Percentiles rank a stretch among this genome's conserved stretches.
phyloP scores from a whole-genome alignment of 2,329 filamentous ascomycete species.

The Diplocarpon rosae region DNA sequence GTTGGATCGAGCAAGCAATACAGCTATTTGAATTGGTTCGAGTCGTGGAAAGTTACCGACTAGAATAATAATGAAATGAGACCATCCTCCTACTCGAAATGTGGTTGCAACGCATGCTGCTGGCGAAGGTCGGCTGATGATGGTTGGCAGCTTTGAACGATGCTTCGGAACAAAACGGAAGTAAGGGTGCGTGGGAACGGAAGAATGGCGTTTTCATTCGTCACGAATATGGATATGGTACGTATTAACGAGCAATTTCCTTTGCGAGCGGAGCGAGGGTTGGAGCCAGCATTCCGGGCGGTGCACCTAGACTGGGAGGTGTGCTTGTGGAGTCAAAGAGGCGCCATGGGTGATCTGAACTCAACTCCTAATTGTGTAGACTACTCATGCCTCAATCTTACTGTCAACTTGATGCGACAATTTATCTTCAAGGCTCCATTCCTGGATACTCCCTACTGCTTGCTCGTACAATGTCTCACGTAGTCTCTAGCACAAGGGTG shows the following conservation, averaged over 20 bases:
- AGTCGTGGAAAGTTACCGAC: slow-evolving; percentile 51
- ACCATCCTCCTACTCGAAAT: neutral
- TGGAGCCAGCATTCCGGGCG: slow-evolving; percentile 7
- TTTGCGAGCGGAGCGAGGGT: slow-evolving; percentile 3
- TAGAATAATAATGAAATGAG: slow-evolving; percentile 9
- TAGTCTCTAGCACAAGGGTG: no score
- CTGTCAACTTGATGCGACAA: neutral
- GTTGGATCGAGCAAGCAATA: slow-evolving; percentile 73
- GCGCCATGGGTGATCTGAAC: slow-evolving; percentile 13
- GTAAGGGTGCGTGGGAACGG: neutral
- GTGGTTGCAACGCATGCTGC: no score
- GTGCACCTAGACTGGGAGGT: slow-evolving; percentile 1
- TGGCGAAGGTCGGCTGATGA: neutral
- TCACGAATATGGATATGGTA: no score
- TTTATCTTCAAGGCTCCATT: no score
- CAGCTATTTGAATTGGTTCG: slow-evolving; percentile 88
- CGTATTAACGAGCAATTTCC: neutral
- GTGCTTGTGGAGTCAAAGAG: slow-evolving; percentile 6
- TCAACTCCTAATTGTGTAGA: slow-evolving; percentile 15
- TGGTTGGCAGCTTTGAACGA: neutral
- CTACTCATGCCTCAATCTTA: no score
- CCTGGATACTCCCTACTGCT: no score
- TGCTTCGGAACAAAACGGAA: neutral
- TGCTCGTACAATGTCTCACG: no score
- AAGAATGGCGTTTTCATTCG: no score